Conservation (phyloP, 2,329 filamentous ascomycete species). For the Talaromyces sp. region DNA sequence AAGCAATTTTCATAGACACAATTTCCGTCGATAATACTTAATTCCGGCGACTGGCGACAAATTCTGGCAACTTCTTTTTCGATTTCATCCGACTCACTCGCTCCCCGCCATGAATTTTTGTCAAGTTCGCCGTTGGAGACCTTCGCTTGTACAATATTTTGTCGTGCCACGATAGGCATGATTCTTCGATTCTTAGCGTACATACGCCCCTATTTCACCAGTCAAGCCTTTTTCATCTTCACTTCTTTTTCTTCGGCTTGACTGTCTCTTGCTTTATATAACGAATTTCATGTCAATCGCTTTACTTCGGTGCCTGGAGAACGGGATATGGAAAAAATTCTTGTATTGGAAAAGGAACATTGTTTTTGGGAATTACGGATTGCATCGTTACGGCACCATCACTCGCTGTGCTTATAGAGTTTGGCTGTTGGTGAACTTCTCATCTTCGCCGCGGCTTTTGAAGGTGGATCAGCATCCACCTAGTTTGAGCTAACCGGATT, state of each 20-base stretch:
- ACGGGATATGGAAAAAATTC: constrained; percentile 26
- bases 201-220: constrained; percentile 31
- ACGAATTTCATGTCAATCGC: constrained; percentile 38
- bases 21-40: constrained; percentile 40
- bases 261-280: constrained; percentile 26
- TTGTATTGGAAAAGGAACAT: constrained; percentile 30
- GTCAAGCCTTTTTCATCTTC: constrained; percentile 24
- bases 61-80: constrained; percentile 16
- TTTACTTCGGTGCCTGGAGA: constrained; percentile 37
- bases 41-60: constrained; percentile 30
- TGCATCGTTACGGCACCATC: constrained; percentile 20
- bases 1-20: constrained; percentile 17
- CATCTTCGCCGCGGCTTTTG: constrained; percentile 5
- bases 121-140: constrained; percentile 28
- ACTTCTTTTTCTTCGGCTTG: constrained; percentile 17
- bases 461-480: constrained; percentile 3
- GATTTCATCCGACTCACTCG: constrained; percentile 7
- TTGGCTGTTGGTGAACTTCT: constrained; percentile 8
- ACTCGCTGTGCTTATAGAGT: constrained; percentile 38
- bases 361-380: constrained; percentile 13
- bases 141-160: constrained; percentile 37
- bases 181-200: constrained; percentile 30
- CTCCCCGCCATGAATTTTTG: constrained; percentile 7
- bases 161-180: constrained; percentile 17
- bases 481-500: not conserved